A percentile compares a stretch with the other conserved stretches of the same genome.
These are phyloP conservation scores for Coemansia sp. DNA, from an alignment of 192 early-diverging fungal species.

Conservation along the genomic window DNA sequence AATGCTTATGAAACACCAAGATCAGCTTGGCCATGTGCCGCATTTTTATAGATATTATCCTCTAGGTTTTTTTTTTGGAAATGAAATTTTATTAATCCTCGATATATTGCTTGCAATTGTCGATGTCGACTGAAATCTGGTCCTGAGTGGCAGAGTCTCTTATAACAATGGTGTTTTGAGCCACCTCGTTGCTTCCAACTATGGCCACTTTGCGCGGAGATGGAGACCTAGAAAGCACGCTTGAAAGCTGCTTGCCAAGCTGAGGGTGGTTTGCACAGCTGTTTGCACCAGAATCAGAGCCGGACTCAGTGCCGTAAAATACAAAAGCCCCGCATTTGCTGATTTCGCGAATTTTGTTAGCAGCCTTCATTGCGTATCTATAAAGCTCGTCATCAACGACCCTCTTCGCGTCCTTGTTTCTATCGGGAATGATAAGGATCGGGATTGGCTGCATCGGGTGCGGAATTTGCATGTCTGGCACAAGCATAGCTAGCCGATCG, in stretches of 20 bases:
- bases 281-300: too few species aligned
- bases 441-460: slow-evolving; percentile 15
- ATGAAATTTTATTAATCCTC: background rate
- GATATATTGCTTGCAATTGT: background rate
- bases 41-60: too few species aligned
- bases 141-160: background rate
- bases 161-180: background rate
- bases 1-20: too few species aligned
- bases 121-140: background rate
- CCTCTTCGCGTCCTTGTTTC: background rate
- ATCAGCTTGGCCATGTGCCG: too few species aligned
- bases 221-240: slow-evolving; percentile 10
- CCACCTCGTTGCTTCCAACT: slow-evolving; percentile 30
- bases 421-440: slow-evolving; percentile 30
- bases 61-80: background rate
- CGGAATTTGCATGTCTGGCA: slow-evolving; percentile 14
- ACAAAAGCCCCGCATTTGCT: slow-evolving; percentile 15
- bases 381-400: slow-evolving; percentile 16
- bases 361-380: slow-evolving; percentile 27
- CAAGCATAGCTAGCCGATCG: slow-evolving; percentile 56
- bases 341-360: slow-evolving; percentile 7
- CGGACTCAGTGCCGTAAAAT: slow-evolving; percentile 7
- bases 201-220: slow-evolving; percentile 16
- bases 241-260: slow-evolving; percentile 37
- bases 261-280: slow-evolving; percentile 6